These are phyloP conservation scores for Cenchrus purpureus DNA, from an alignment of 176 grass and related monocot genomes.

Conservation along the genomic window DNA sequence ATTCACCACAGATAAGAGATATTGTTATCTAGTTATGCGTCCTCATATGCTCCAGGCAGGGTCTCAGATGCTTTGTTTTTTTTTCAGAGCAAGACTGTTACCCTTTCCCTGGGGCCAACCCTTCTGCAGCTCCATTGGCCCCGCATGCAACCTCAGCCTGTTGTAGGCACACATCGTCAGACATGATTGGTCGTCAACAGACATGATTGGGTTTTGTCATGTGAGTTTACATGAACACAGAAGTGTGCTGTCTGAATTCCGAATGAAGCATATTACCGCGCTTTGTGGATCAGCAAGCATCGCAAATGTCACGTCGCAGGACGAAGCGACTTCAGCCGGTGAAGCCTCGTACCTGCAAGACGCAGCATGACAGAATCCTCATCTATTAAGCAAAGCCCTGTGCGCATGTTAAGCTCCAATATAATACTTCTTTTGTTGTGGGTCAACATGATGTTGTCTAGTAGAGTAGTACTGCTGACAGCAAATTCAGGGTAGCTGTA, in stretches of 20 bases:
- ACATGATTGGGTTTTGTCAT: slow-evolving; percentile 40
- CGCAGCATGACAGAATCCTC: neutral
- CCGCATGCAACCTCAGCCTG: slow-evolving; percentile 77
- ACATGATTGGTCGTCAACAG: neutral
- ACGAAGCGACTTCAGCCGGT: slow-evolving; percentile 67
- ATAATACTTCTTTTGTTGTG: neutral
- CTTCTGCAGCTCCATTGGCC: slow-evolving; percentile 63
- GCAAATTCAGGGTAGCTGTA: neutral
- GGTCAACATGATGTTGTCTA: neutral
- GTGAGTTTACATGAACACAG: slow-evolving; percentile 30
- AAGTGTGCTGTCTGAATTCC: neutral
- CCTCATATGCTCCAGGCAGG: slow-evolving; percentile 35
- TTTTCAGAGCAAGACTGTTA: slow-evolving; percentile 46
- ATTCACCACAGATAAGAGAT: slow-evolving; percentile 39
- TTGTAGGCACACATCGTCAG: slow-evolving; percentile 29
- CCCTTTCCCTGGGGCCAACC: slow-evolving; percentile 82
- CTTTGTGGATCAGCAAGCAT: slow-evolving; percentile 89
- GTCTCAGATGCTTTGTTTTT: slow-evolving; percentile 38
- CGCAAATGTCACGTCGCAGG: slow-evolving; percentile 82
- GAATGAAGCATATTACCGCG: slow-evolving; percentile 49
- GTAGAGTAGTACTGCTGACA: neutral
- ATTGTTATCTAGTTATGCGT: slow-evolving; percentile 26
- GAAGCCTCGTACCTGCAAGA: slow-evolving; percentile 65
- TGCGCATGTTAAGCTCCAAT: neutral
- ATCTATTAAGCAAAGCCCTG: slow-evolving; percentile 14